Evolutionary conservation across 2,329 filamentous ascomycete genomes (phyloP).

Genomic region (Xylariales sp.): DNA sequence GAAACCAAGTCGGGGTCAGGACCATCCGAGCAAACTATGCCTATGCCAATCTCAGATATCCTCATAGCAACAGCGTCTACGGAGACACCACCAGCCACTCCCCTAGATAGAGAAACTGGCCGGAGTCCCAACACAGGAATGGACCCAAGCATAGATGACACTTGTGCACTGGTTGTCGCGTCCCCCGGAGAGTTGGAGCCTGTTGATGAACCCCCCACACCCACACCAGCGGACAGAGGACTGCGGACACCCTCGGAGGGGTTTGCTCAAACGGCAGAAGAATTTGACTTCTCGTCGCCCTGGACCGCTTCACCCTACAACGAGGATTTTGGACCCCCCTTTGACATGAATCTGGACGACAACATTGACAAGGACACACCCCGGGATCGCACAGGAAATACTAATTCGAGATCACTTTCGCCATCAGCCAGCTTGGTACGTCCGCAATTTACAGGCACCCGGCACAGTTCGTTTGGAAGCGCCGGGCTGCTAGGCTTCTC

Average conservation of each 20-base stretch:
- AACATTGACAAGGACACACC: neutral
- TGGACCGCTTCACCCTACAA: conserved; percentile 2
- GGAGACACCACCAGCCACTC: too few species aligned
- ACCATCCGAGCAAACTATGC: too few species aligned
- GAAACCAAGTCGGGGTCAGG: too few species aligned
- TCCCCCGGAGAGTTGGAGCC: neutral
- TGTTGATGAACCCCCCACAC: neutral
- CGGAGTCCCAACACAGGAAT: too few species aligned
- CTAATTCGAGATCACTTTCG: neutral
- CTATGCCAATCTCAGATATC: too few species aligned
- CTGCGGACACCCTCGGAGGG: conserved; percentile 2
- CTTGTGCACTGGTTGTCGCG: neutral
- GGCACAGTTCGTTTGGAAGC: conserved; percentile 22
- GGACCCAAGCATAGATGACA: too few species aligned
- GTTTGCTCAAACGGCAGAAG: conserved; percentile 12
- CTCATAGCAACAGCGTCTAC: too few species aligned
- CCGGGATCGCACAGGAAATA: neutral
- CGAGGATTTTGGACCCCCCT: neutral
- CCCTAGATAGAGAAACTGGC: too few species aligned
- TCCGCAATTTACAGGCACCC: conserved; percentile 3
- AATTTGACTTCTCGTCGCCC: conserved; percentile 14
- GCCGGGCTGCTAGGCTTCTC: conserved; percentile 26
- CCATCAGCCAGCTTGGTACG: conserved; percentile 3
- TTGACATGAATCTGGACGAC: neutral
- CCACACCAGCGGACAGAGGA: neutral